These are phyloP conservation scores for Hamamelis virginiana DNA, from an alignment of 164 flowering plant genomes.

Conservation along the genomic window DNA sequence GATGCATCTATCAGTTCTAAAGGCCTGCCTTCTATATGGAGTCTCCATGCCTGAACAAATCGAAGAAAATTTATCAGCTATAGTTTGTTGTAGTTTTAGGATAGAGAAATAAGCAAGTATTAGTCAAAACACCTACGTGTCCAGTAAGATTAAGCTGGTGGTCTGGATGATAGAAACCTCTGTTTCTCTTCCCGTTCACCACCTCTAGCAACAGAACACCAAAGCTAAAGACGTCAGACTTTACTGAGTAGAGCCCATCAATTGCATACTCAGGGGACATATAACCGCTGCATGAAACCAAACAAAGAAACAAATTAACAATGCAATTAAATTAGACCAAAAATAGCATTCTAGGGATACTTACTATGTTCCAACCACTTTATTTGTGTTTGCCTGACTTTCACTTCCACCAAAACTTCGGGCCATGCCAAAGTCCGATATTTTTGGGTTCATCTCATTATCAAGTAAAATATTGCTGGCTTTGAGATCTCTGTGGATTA, in stretches of 20 bases:
- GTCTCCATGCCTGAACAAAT: neutral
- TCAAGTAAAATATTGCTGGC: no score
- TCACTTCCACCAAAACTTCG: slow-evolving; percentile 15
- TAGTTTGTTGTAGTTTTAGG: no score
- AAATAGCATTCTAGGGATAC: neutral
- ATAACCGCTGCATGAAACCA: slow-evolving; percentile 14
- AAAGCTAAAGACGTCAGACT: slow-evolving; percentile 24
- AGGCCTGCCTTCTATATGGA: neutral
- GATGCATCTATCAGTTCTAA: neutral
- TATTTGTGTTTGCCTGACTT: slow-evolving; percentile 7
- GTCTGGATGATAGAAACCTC: slow-evolving; percentile 11
- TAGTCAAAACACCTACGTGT: slow-evolving; percentile 2
- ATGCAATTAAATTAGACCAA: neutral
- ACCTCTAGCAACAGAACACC: slow-evolving; percentile 19
- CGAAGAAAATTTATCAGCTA: no score
- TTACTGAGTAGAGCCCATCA: slow-evolving; percentile 24
- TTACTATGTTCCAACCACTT: slow-evolving; percentile 20
- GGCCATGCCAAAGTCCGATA: no score
- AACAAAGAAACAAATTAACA: neutral
- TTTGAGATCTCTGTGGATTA: no score
- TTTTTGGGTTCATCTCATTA: no score
- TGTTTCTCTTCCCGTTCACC: slow-evolving; percentile 16
- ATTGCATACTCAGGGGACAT: slow-evolving; percentile 27
- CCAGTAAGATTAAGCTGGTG: slow-evolving; percentile 5
- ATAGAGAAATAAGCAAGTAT: no score